Conservation (phyloP, 441 rosid species). For the Croton setiger region DNA sequence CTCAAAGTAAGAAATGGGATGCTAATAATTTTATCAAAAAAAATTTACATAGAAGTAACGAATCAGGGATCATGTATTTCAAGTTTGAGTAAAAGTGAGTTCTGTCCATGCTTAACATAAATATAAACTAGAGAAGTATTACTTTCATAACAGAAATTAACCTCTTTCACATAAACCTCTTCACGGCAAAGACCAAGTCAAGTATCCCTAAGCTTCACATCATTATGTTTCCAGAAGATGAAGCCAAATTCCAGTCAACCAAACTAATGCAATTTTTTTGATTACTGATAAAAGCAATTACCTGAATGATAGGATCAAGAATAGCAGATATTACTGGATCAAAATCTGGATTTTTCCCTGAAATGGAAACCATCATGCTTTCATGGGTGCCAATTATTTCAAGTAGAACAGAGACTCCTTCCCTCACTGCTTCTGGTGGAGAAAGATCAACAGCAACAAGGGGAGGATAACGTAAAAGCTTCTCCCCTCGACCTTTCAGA, state of each 20-base stretch:
- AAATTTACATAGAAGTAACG: background rate
- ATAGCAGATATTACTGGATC: conserved; percentile 81
- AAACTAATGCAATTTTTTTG: conserved; percentile 5
- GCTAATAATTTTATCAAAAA: too few relatives aligned
- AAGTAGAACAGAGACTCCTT: conserved; percentile 84
- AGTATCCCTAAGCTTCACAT: background rate
- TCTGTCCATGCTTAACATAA: background rate
- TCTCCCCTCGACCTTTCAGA: conserved; percentile 86
- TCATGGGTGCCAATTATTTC: conserved; percentile 81
- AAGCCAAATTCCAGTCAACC: background rate
- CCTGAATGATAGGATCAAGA: conserved; percentile 96
- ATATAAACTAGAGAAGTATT: background rate
- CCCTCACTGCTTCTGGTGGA: conserved; percentile 91
- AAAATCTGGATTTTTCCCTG: conserved; percentile 60
- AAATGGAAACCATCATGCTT: conserved; percentile 82
- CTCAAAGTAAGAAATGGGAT: background rate
- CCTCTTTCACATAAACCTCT: background rate
- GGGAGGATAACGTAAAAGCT: conserved; percentile 91
- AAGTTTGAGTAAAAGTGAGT: background rate
- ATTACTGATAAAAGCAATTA: conserved; percentile 23
- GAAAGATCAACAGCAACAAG: conserved; percentile 89
- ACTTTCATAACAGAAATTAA: too few relatives aligned
- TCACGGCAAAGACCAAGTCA: background rate
- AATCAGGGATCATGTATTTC: background rate
- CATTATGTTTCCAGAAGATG: background rate